Percentiles rank a stretch among this genome's conserved stretches.
phyloP scores from a whole-genome alignment of 2,329 filamentous ascomycete genomes.

The Apiospora saccharicola region DNA sequence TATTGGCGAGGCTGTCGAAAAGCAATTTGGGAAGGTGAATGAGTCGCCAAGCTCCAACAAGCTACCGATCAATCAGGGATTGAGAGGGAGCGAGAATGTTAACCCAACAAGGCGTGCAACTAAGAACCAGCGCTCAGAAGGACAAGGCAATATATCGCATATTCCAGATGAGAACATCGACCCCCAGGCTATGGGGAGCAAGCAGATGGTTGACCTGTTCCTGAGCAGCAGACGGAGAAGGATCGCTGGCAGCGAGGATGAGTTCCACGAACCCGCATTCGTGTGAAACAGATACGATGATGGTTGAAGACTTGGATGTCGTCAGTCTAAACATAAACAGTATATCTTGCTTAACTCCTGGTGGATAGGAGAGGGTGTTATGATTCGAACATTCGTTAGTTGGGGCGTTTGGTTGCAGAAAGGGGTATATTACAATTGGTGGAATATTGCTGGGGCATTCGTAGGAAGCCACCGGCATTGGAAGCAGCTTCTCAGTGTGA shows the following conservation, averaged over 20 bases:
- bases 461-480: not conserved
- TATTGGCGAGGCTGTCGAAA: conserved; percentile 30
- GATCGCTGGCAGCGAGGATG: conserved; percentile 41
- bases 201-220: conserved; percentile 63
- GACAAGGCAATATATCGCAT: conserved; percentile 30
- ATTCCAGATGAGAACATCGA: conserved; percentile 27
- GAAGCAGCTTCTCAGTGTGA: not conserved
- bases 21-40: conserved; percentile 29
- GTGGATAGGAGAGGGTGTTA: not conserved
- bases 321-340: not conserved
- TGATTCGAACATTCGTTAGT: not conserved
- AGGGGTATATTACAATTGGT: not conserved
- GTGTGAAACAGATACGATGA: not conserved
- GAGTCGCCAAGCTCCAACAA: not conserved
- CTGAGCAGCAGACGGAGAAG: conserved; percentile 56
- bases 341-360: not conserved
- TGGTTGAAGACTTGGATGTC: not conserved
- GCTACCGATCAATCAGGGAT: conserved; percentile 7
- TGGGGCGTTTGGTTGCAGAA: not conserved
- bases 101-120: conserved; percentile 31
- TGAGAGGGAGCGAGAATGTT: conserved; percentile 35
- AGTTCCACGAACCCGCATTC: not conserved
- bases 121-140: conserved; percentile 32
- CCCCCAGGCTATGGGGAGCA: conserved; percentile 52
- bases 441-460: not conserved